These are phyloP conservation scores for Lepidium didymum DNA, from an alignment of 345 rosid species.

Conservation along the genomic window DNA sequence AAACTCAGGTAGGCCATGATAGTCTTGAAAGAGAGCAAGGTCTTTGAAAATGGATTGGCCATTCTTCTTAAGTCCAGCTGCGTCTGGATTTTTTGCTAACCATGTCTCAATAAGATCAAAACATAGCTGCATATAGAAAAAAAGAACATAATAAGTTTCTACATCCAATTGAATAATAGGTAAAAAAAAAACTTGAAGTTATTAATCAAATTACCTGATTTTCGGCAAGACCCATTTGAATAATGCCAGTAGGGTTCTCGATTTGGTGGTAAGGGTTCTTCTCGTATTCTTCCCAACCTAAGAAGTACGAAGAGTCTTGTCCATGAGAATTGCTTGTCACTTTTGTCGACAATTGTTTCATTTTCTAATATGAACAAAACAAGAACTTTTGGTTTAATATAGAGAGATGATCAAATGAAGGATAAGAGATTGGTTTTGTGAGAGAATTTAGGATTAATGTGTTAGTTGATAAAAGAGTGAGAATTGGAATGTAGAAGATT, in stretches of 20 bases:
- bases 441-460: conserved; percentile 9
- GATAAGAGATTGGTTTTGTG: not conserved
- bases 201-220: conserved; percentile 38
- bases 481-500: conserved; percentile 8
- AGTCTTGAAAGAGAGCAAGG: conserved; percentile 81
- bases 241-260: conserved; percentile 57
- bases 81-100: conserved; percentile 57
- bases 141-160: not conserved
- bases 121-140: conserved; percentile 39
- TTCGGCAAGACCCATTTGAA: conserved; percentile 83
- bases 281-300: conserved; percentile 76
- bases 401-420: conserved; percentile 9
- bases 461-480: conserved; percentile 15
- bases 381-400: not conserved
- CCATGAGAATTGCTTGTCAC: conserved; percentile 58
- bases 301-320: conserved; percentile 71
- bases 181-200: not conserved
- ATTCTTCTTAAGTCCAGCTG: conserved; percentile 44
- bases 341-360: conserved; percentile 51
- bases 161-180: not conserved
- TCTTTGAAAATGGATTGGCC: conserved; percentile 62
- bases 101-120: conserved; percentile 63
- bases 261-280: conserved; percentile 54
- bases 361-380: not conserved
- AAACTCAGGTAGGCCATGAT: conserved; percentile 59